Evolutionary conservation across 2,329 filamentous ascomycete genomes (phyloP), one percentile per base, ranked within the genome.

Genomic region (Neodidymelliopsis sp.): DNA sequence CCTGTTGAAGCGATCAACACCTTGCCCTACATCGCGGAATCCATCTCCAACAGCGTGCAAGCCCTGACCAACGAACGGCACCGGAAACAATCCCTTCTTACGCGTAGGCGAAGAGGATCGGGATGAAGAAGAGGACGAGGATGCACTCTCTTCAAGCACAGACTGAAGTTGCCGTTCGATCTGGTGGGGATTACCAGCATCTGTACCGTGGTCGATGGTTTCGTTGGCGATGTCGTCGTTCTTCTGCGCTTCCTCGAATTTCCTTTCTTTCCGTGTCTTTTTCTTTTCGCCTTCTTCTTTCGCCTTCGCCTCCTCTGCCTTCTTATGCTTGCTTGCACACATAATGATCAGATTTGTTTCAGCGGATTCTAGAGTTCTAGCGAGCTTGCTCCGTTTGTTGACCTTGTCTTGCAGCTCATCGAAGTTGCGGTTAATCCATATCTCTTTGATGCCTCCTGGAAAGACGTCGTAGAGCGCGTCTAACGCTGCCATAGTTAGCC

Each of bases 371-470:
- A 99, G 82, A 46, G 79, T 77, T 30, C 80, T 71, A 35, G 93
- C 91, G 11, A 96, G 77, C 7, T 81, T 75, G 53, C 91, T 84
- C 33, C 94, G 84, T 56, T 84, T 77, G 37, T 89, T 83, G 34
- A 97, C 88, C 69, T 97, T 97, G 53, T 92, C 88, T 35, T 90
- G 82, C 9, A 99, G 81, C 7, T 87, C 82, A 31, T 92, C 90
- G 59, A 91, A 87, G 67, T 99, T 90, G 53, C 93, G 84, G 51
- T 97, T 99, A 62, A 99, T 86, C 92, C 93, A 99, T 35, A 99
- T 89, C 60, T 97, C 97, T 51, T 90, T 85, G 66, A 99, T 88
- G 22, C 94, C 94, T 15, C 94, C 94, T 0, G 94, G 94, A 62
- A 97, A 97, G 1, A 97, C 92, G 69, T 99, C 94, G 65, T 95